phyloP scores from a whole-genome alignment of 2,329 filamentous ascomycete genomes.

The Diaporthe capsici region DNA sequence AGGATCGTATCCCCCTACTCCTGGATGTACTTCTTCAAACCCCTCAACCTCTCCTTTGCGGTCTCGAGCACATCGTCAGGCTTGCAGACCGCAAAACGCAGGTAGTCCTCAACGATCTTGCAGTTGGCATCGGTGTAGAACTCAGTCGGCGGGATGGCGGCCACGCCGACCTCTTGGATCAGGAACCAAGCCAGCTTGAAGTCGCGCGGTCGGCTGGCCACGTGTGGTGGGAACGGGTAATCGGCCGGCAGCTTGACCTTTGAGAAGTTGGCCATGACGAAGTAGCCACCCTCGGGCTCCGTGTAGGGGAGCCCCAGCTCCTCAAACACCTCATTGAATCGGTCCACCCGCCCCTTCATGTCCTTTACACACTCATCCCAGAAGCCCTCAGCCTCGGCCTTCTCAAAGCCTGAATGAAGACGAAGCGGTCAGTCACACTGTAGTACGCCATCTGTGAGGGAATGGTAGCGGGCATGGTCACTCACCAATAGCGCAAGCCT shows the following conservation, averaged over 20 bases:
- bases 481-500: slow-evolving; percentile 86
- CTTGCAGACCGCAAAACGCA: slow-evolving; percentile 97
- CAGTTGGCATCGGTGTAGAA: slow-evolving; percentile 92
- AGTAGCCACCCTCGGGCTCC: slow-evolving; percentile 96
- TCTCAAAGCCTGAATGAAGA: slow-evolving; percentile 75
- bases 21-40: slow-evolving; percentile 78
- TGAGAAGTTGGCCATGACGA: slow-evolving; percentile 93
- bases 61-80: slow-evolving; percentile 86
- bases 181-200: slow-evolving; percentile 97
- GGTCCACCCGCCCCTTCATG: slow-evolving; percentile 90
- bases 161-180: slow-evolving; percentile 95
- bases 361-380: slow-evolving; percentile 87
- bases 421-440: not conserved
- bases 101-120: slow-evolving; percentile 90
- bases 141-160: slow-evolving; percentile 95
- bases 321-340: slow-evolving; percentile 86
- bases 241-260: slow-evolving; percentile 86
- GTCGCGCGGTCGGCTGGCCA: slow-evolving; percentile 87
- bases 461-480: not conserved
- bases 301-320: slow-evolving; percentile 86
- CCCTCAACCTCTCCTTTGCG: slow-evolving; percentile 81
- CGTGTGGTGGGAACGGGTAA: slow-evolving; percentile 92
- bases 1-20: not conserved
- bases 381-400: slow-evolving; percentile 87
- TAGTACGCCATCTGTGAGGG: not conserved